Evolutionary conservation across 1,284 basidiomycete species (phyloP), one percentile per base, ranked within the genome.

Genomic region (Apiotrichum porosum): DNA sequence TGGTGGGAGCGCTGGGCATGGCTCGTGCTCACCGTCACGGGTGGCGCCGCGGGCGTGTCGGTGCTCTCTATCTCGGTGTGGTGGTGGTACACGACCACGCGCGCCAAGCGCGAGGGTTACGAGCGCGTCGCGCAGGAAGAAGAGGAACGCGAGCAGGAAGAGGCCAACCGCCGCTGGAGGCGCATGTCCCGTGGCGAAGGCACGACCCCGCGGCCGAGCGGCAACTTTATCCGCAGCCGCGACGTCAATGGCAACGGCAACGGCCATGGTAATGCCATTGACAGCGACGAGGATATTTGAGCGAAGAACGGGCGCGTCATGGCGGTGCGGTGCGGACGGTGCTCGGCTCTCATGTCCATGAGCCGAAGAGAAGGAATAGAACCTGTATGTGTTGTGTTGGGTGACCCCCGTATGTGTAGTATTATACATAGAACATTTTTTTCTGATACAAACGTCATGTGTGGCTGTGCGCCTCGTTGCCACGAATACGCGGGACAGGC

Each of bases 1-100:
- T 88, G 85, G 86, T 88, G 83, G 79, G 72, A 79, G 43, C 76
- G 80, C 41, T 69, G 68, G 67, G 67, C 69, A 10, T 67, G 65
- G 63, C 58, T 68, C 9, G 62, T 64, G 4, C 44, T 68, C 12
- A 63, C 60, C 5, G 34, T 69, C 37, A 75, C 77, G 6, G 85
- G 86, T 0, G 62, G 78, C 4, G 72, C 78, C 14, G 80, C 84
- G 4, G 81, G 82, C 6, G 65, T 75, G 3, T 44, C 81, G 21
- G 83, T 86, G 9, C 67, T 83, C 14, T 44, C 77, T 23, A 54
- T 79, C 3, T 86, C 86, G 49, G 77, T 81, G 49, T 68, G 75
- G 13, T 88, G 90, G 76, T 90, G 78, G 60, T 73, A 78, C 19
- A 42, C 35, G 14, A 46, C 47, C n/a, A 46, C 41, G 30, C 30